Conservation (phyloP, 805 yeast genomes). For the Scheffersomyces stipitis region DNA sequence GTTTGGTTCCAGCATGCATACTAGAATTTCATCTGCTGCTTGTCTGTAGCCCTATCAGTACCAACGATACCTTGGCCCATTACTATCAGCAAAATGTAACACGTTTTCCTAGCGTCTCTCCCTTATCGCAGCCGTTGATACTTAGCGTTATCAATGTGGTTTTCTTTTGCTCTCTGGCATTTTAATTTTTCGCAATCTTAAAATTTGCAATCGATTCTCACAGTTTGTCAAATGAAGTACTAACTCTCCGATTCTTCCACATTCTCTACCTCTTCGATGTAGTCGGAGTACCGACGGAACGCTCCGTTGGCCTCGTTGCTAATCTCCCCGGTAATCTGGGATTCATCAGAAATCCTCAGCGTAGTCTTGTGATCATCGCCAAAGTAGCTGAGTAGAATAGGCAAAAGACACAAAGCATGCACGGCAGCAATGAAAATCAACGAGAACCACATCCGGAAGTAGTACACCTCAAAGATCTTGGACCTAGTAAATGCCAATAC, state of each 20-base stretch:
- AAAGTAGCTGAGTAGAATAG: constrained; percentile 62
- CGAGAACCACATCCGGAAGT: constrained; percentile 92
- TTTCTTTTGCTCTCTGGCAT: no score
- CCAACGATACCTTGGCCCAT: no score
- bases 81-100: no score
- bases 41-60: no score
- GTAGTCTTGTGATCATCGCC: constrained; percentile 40
- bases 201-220: no score
- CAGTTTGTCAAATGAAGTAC: no score
- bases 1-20: no score
- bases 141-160: no score
- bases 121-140: no score
- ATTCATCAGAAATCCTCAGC: background rate
- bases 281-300: background rate
- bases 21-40: no score
- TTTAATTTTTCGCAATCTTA: no score
- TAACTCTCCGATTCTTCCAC: background rate
- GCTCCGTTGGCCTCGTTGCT: background rate
- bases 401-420: constrained; percentile 78
- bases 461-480: constrained; percentile 85
- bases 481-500: constrained; percentile 87
- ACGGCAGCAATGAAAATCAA: constrained; percentile 73
- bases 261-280: background rate
- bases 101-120: no score
- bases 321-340: background rate